Evolutionary conservation across 2,329 filamentous ascomycete species (phyloP).

Genomic region (Seiridium unicorne): DNA sequence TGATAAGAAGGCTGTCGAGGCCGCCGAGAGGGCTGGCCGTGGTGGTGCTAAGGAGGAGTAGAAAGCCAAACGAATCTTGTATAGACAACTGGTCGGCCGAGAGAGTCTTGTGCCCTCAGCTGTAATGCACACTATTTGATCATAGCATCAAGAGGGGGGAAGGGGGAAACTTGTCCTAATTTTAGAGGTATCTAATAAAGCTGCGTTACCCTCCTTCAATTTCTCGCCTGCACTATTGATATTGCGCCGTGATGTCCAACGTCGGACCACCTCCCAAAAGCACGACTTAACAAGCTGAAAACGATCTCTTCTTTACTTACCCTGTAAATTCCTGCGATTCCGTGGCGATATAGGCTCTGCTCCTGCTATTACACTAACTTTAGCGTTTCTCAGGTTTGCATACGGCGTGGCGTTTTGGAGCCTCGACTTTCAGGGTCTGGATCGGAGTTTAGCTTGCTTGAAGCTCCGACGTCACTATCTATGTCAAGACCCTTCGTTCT

Average conservation of each 20-base stretch:
- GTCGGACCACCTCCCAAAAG: too few relatives aligned
- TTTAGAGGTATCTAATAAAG: neutral
- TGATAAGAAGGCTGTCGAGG: conserved; percentile 86
- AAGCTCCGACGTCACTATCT: conserved; percentile 25
- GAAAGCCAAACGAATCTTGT: conserved; percentile 10
- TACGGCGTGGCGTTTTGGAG: too few relatives aligned
- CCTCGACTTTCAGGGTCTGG: neutral
- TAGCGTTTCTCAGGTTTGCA: too few relatives aligned
- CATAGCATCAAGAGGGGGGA: too few relatives aligned
- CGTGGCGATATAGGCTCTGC: too few relatives aligned
- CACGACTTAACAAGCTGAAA: too few relatives aligned
- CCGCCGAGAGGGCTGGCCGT: conserved; percentile 71
- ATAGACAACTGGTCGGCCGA: neutral
- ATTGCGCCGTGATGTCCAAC: too few relatives aligned
- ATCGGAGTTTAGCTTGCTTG: conserved; percentile 6
- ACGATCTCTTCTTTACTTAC: too few relatives aligned
- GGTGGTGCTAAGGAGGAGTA: conserved; percentile 74
- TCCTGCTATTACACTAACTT: too few relatives aligned
- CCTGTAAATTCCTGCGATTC: too few relatives aligned
- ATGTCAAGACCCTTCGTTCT: neutral
- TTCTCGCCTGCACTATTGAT: neutral
- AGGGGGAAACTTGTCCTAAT: neutral
- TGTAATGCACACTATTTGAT: too few relatives aligned
- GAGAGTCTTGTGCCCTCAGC: neutral
- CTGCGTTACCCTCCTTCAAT: neutral